These are phyloP conservation scores for Hemisphaericaspora xylofermentans DNA, from an alignment of 1,139 yeast genomes.

Conservation along the genomic window DNA sequence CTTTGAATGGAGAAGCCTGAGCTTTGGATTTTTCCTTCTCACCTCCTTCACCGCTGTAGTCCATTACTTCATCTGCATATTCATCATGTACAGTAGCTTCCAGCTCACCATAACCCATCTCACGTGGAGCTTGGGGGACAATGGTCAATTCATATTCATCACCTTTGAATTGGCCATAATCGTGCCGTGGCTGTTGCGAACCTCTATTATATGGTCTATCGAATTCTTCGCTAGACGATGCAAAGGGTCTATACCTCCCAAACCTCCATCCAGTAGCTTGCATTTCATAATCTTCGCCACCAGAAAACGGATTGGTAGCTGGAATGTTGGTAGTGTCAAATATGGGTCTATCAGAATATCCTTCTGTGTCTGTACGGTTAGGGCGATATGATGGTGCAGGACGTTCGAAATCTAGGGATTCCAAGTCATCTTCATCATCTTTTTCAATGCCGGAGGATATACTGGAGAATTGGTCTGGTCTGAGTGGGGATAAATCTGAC, in stretches of 20 bases:
- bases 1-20: neutral
- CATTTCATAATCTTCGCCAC: neutral
- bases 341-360: neutral
- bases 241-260: neutral
- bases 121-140: neutral
- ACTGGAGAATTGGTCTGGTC: neutral
- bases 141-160: constrained; percentile 41
- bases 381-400: neutral
- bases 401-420: neutral
- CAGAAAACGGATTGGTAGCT: neutral
- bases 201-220: constrained; percentile 15
- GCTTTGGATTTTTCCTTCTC: neutral
- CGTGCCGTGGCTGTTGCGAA: too few relatives aligned
- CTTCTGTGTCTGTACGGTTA: neutral
- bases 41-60: neutral
- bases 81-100: neutral
- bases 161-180: constrained; percentile 39
- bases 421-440: neutral
- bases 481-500: neutral
- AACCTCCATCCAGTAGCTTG: neutral
- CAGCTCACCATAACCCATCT: neutral
- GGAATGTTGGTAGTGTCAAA: neutral
- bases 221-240: constrained; percentile 27
- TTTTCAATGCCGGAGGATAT: neutral
- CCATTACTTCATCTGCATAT: neutral